Evolutionary conservation across 2,329 filamentous ascomycete genomes (phyloP).

Genomic region (Scytalidium sp.): DNA sequence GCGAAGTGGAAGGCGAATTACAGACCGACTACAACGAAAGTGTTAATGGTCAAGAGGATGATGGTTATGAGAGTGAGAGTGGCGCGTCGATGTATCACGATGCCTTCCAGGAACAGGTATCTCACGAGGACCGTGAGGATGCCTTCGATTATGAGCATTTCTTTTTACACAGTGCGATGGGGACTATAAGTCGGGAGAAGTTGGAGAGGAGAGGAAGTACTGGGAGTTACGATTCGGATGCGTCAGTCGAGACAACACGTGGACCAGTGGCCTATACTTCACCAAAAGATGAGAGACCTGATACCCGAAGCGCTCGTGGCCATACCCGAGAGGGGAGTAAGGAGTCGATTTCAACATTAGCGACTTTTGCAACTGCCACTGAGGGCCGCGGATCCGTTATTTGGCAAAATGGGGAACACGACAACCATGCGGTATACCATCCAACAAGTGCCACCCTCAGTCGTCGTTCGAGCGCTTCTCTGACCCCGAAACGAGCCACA

Average conservation of each 20-base stretch:
- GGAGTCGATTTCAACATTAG: conserved; percentile 59
- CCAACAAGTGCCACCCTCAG: conserved; percentile 18
- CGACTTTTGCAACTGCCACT: conserved; percentile 61
- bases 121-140: conserved; percentile 90
- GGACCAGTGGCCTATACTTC: conserved; percentile 34
- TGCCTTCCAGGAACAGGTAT: conserved; percentile 55
- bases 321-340: conserved; percentile 51
- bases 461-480: conserved; percentile 9
- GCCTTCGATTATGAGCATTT: conserved; percentile 97
- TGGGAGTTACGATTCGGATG: conserved; percentile 56
- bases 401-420: conserved; percentile 31
- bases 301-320: conserved; percentile 14
- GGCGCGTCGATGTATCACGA: conserved; percentile 63
- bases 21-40: conserved; percentile 33
- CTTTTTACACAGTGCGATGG: conserved; percentile 89
- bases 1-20: conserved; percentile 31
- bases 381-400: conserved; percentile 41
- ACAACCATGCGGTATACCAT: conserved; percentile 34
- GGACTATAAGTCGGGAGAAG: conserved; percentile 62
- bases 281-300: conserved; percentile 10
- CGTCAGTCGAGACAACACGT: conserved; percentile 60
- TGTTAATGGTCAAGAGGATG: conserved; percentile 30
- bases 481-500: conserved; percentile 22
- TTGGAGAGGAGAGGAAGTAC: conserved; percentile 43
- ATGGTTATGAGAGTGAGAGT: conserved; percentile 54